Evolutionary conservation across 2,329 filamentous ascomycete species (phyloP), one percentile per base, ranked within the genome.

Genomic region (Paraphaeosphaeria minitans): DNA sequence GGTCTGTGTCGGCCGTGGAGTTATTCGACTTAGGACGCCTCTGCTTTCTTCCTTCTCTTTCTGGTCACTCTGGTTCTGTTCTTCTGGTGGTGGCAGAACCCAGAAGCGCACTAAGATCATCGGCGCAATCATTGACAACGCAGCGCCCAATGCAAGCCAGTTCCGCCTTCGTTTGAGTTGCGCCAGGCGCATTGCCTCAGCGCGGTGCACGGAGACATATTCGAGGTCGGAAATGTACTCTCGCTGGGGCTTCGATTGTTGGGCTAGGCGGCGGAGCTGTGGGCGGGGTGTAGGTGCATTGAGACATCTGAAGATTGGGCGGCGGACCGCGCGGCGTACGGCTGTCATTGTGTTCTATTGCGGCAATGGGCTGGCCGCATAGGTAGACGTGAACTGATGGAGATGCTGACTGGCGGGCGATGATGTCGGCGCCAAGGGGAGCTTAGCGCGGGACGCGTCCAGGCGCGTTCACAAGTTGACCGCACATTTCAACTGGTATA

Each of bases 91-190:
- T 22, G 70, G 72, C 43, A 74, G 46, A 33, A 74, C 72, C 72
- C 70, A 74, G 5, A 73, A 56, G 35, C 64, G 63, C 16, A 77
- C 67, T 8, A 78, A 61, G 56, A 77, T 59, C 16, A 78, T 72
- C 43, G 75, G 75, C 9, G 70, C 69, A 27, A 74, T 70, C 73
- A 78, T 78, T 29, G 72, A 76, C 13, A 77, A 51, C 0, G 68
- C 71, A 14, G 72, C 73, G 31, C 75, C 76, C 4, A 75, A 59
- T 3, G 69, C 69, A 0, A 75, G 69, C 67, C 72, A 74, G 41
- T 77, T 77, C 31, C 70, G 60, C 56, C 66, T 61, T 46, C 65
- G 63, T 14, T 66, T 63, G n/a, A 65, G 57, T 8, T 68, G 58
- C 14, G 71, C 71, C 1, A 71, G 67, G n/a, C 70, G 68, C 5